Evolutionary conservation across 306 rosid genomes (phyloP), one percentile per base, ranked within the genome.

Genomic region (Astragalus glycyphyllos): DNA sequence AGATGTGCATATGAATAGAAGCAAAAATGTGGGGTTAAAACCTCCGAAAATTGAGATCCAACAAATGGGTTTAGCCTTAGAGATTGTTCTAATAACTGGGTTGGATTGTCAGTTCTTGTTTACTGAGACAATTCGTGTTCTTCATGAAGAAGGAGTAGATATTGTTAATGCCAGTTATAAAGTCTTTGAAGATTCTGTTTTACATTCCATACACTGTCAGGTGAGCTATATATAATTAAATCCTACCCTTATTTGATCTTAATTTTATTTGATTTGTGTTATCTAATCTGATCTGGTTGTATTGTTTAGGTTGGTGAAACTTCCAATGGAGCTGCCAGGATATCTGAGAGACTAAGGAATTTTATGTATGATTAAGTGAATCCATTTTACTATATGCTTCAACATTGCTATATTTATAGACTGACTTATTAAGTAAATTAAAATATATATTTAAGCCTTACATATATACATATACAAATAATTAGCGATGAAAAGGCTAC

Each of bases 91-190:
- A 69, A 79, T 80, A 56, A 83, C 92, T 47, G 88, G 86, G 31
- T 75, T 78, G 83, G 86, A 88, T 74, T 78, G 12, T 66, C 77
- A 80, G 14, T 86, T 76, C 82, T 74, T 87, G 69, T 88, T 91
- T 63, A 47, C 48, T 11, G 86, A 82, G 35, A 58, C 84, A 7
- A 55, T 91, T 74, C 85, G 88, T 1, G 47, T 85, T 53, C 85
- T 91, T 69, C 80, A 71, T 6, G 85, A 91, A 77, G 89, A 85
- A 58, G 89, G 86, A 71, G 85, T 84, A 5, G 90, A 86, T 70
- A 59, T 88, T 80, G 81, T 88, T 16, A 80, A 71, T 71, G 90
- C 96, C 55, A 82, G 77, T 60, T 88, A 82, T 69, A 76, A 81
- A 5, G 83, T 77, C 56, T 73, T 64, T 42, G 58, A 60, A 58